Evolutionary conservation across 2,329 filamentous ascomycete species (phyloP).

Genomic region (Colletotrichum sublineola): DNA sequence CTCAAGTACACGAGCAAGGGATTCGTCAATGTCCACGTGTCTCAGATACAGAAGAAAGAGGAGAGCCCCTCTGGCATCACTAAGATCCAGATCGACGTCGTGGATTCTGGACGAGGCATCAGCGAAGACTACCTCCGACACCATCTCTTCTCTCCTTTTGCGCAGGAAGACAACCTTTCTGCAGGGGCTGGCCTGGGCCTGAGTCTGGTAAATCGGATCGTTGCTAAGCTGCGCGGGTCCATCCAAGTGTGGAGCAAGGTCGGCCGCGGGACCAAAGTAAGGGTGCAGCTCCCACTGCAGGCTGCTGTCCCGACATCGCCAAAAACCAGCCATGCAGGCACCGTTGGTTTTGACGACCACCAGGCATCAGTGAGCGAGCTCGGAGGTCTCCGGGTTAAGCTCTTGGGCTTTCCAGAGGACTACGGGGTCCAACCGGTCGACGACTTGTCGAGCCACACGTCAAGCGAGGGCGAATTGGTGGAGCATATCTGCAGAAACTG

Average conservation of each 20-base stretch:
- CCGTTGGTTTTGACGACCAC: constrained; percentile 48
- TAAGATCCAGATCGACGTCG: constrained; percentile 60
- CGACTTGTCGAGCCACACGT: constrained; percentile 19
- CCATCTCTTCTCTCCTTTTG: constrained; percentile 73
- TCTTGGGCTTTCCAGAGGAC: constrained; percentile 43
- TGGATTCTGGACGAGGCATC: constrained; percentile 77
- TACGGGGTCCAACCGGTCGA: neutral
- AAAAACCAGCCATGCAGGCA: neutral
- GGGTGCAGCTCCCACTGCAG: constrained; percentile 50
- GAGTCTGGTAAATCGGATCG: constrained; percentile 73
- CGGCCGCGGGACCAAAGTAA: constrained; percentile 54
- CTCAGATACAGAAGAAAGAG: constrained; percentile 32
- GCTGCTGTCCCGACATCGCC: constrained; percentile 12
- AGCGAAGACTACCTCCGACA: constrained; percentile 71
- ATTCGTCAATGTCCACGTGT: constrained; percentile 49
- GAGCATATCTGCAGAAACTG: constrained; percentile 50
- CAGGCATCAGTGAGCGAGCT: constrained; percentile 48
- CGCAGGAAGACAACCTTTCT: constrained; percentile 72
- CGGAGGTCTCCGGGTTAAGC: constrained; percentile 49
- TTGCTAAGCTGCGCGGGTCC: constrained; percentile 68
- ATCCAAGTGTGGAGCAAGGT: constrained; percentile 67
- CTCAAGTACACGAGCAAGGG: constrained; percentile 69
- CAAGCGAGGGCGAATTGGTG: constrained; percentile 42
- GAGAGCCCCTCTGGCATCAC: neutral
- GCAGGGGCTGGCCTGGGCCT: constrained; percentile 75